Conservation (phyloP, 2,329 filamentous ascomycete genomes). For the Alternaria gaisen region DNA sequence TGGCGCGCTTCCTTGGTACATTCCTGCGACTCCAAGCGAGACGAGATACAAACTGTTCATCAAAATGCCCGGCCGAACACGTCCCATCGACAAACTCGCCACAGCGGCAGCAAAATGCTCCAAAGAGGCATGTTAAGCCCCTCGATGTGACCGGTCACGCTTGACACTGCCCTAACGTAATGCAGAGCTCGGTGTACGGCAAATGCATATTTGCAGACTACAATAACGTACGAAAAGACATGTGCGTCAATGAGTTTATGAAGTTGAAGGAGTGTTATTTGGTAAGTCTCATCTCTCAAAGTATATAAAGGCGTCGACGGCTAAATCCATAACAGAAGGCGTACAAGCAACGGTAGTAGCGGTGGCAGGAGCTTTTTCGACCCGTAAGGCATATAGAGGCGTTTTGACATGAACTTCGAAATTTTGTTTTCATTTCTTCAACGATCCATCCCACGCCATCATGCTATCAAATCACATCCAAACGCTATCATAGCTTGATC, state of each 20-base stretch:
- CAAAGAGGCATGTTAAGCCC: conserved; percentile 62
- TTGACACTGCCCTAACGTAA: background rate
- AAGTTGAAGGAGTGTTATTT: conserved; percentile 86
- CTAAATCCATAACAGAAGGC: conserved; percentile 28
- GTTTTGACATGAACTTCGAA: background rate
- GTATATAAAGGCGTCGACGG: background rate
- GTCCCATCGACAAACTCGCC: conserved; percentile 75
- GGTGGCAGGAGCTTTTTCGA: background rate
- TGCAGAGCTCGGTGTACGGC: conserved; percentile 82
- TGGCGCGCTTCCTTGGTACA: background rate
- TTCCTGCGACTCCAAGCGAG: background rate
- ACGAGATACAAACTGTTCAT: background rate
- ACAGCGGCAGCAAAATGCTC: conserved; percentile 72
- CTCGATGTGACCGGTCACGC: conserved; percentile 5
- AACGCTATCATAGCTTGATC: conserved; percentile 67
- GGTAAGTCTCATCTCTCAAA: conserved; percentile 59
- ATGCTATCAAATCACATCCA: background rate
- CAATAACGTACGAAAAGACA: conserved; percentile 88
- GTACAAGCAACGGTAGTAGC: conserved; percentile 42
- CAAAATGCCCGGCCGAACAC: conserved; percentile 54
- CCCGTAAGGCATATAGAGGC: background rate
- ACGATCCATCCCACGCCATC: conserved; percentile 16
- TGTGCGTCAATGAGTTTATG: conserved; percentile 86
- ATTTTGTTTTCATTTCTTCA: conserved; percentile 22
- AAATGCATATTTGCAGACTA: conserved; percentile 93